phyloP scores from a whole-genome alignment of 352 stramenopile species.

The Phytophthora chlamydospora region DNA sequence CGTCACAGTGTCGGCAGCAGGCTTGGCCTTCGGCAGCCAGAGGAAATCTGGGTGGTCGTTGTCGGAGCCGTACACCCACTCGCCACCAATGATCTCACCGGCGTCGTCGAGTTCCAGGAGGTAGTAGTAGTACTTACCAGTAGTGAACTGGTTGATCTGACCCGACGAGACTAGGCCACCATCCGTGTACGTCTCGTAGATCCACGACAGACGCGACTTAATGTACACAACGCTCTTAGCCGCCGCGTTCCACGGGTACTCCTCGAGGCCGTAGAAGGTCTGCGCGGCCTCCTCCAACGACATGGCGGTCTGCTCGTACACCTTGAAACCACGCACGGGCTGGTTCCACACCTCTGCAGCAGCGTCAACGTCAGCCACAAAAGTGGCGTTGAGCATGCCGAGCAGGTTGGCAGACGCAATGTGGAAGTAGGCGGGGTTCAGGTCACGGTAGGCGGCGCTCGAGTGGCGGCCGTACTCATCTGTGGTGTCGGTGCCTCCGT shows the following conservation, averaged over 20 bases:
- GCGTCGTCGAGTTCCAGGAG: constrained; percentile 41
- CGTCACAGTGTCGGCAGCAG: constrained; percentile 28
- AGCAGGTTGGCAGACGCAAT: constrained; percentile 53
- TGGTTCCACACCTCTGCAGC: constrained; percentile 62
- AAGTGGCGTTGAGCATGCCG: constrained; percentile 40
- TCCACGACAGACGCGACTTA: constrained; percentile 47
- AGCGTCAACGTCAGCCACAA: constrained; percentile 48
- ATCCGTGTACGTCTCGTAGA: constrained; percentile 44
- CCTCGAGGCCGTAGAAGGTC: constrained; percentile 40
- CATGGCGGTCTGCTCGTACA: constrained; percentile 43
- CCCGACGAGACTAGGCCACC: no score
- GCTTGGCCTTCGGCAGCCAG: constrained; percentile 36
- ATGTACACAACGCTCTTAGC: constrained; percentile 51
- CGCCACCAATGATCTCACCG: constrained; percentile 42
- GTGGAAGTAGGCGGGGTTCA: constrained; percentile 56
- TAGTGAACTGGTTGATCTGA: no score
- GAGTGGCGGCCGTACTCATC: constrained; percentile 55
- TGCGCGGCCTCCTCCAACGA: constrained; percentile 36
- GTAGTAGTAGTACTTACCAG: no score
- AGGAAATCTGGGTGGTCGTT: constrained; percentile 48
- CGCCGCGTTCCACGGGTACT: constrained; percentile 56
- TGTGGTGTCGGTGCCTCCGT: constrained; percentile 16
- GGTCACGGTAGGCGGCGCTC: constrained; percentile 44
- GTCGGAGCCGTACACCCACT: constrained; percentile 44
- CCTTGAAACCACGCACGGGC: constrained; percentile 52